Percentiles rank a stretch among this genome's conserved stretches.
phyloP scores from a whole-genome alignment of 2,329 filamentous ascomycete species.

The Fusarium albidum region DNA sequence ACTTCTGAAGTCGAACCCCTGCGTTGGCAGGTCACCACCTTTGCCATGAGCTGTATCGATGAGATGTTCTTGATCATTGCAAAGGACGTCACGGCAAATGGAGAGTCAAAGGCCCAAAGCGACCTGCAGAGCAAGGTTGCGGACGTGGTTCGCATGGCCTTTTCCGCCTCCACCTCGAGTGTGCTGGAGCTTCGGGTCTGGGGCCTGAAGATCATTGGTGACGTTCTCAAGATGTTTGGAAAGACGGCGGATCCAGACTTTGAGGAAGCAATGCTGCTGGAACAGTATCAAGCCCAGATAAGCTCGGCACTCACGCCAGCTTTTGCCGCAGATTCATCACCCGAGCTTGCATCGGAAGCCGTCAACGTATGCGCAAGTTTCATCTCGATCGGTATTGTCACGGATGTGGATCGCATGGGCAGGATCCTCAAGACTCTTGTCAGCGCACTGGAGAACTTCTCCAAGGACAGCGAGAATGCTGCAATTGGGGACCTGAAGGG shows the following conservation, averaged over 20 bases:
- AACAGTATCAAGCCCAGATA: conserved; percentile 99
- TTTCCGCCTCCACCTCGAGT: conserved; percentile 94
- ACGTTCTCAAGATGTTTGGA: conserved; percentile 94
- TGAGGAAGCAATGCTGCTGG: conserved; percentile 92
- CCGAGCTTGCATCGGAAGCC: conserved; percentile 93
- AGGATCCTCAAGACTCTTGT: conserved; percentile 95
- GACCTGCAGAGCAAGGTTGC: conserved; percentile 85
- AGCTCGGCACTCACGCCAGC: conserved; percentile 95
- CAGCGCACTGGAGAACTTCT: conserved; percentile 90
- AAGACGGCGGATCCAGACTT: conserved; percentile 97
- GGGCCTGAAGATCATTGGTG: conserved; percentile 92
- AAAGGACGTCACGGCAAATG: conserved; percentile 80
- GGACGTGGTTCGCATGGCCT: conserved; percentile 95
- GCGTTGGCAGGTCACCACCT: conserved; percentile 94
- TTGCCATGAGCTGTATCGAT: conserved; percentile 88
- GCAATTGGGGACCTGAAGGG: conserved; percentile 93
- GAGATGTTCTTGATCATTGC: conserved; percentile 82
- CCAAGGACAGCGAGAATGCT: conserved; percentile 79
- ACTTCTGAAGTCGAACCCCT: conserved; percentile 81
- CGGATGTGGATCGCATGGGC: conserved; percentile 98
- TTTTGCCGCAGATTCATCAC: conserved; percentile 94
- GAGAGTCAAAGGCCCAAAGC: conserved; percentile 78
- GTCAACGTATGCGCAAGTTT: conserved; percentile 99
- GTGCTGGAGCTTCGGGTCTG: conserved; percentile 90
- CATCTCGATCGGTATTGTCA: conserved; percentile 96